A percentile compares a stretch with the other conserved stretches of the same genome.
These are phyloP conservation scores for Microdochium nivale DNA, from an alignment of 2,329 filamentous ascomycete genomes.

Conservation along the genomic window DNA sequence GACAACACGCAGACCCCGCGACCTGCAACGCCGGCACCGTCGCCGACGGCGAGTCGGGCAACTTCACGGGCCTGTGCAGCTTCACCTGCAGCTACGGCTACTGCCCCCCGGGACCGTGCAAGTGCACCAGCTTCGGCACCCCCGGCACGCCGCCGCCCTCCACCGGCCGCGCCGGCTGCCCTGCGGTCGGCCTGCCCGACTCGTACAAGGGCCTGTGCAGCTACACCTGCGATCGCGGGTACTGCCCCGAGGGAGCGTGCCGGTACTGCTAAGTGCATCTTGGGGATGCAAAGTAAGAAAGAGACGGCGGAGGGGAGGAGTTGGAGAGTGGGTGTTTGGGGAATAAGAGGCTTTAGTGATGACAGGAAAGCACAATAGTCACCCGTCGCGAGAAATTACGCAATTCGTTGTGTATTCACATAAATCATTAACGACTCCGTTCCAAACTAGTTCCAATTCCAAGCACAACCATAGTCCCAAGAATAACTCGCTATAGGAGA, in stretches of 20 bases:
- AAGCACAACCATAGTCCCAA: no score
- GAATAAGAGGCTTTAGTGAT: no score
- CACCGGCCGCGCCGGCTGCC: slow-evolving; percentile 21
- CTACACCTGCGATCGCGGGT: slow-evolving; percentile 35
- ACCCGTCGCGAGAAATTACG: no score
- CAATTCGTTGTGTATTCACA: no score
- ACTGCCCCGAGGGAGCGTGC: slow-evolving; percentile 29
- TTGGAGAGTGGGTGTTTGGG: no score
- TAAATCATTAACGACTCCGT: no score
- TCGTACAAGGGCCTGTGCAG: slow-evolving; percentile 35
- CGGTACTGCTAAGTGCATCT: slow-evolving; percentile 9
- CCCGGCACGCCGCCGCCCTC: slow-evolving; percentile 9
- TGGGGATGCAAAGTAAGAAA: no score
- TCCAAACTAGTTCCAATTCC: no score
- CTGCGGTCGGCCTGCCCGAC: slow-evolving; percentile 20
- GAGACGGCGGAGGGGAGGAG: no score
- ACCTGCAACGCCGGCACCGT: slow-evolving; percentile 9
- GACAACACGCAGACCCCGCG: slow-evolving; percentile 11
- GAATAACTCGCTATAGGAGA: no score
- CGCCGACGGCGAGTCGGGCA: slow-evolving; percentile 4
- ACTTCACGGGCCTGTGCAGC: slow-evolving; percentile 29
- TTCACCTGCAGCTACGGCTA: slow-evolving; percentile 37
- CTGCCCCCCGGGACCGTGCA: slow-evolving; percentile 22
- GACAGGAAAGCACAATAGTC: no score
- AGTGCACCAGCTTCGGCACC: slow-evolving; percentile 7